Conservation (phyloP, 2,329 filamentous ascomycete genomes). For the Plenodomus biglobosus region DNA sequence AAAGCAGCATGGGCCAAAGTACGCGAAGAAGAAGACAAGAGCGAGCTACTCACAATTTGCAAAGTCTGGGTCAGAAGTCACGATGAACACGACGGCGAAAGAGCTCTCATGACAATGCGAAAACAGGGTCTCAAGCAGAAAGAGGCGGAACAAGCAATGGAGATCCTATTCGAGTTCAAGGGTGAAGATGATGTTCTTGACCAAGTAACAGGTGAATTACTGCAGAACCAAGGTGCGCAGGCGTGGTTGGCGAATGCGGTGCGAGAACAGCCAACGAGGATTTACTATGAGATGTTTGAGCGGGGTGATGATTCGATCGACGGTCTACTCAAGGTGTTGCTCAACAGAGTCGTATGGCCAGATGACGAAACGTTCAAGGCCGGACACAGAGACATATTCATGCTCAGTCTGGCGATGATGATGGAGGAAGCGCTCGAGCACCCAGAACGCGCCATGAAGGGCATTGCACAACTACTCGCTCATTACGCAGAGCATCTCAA, state of each 20-base stretch:
- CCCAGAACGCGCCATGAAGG: constrained; percentile 62
- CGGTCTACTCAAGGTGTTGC: constrained; percentile 46
- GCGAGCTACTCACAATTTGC: constrained; percentile 39
- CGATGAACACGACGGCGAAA: constrained; percentile 46
- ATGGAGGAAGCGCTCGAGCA: constrained; percentile 86
- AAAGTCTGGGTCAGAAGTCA: constrained; percentile 38
- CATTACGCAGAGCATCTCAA: constrained; percentile 58
- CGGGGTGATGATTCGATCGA: constrained; percentile 51
- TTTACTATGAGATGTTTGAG: constrained; percentile 49
- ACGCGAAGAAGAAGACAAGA: constrained; percentile 43
- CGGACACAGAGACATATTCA: constrained; percentile 62
- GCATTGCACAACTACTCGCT: constrained; percentile 60
- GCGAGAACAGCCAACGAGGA: constrained; percentile 43
- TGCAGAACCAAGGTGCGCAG: constrained; percentile 43
- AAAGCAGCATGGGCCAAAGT: constrained; percentile 47
- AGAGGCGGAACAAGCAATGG: constrained; percentile 45
- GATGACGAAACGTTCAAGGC: constrained; percentile 49
- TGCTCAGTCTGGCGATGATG: constrained; percentile 79
- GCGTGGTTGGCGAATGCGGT: constrained; percentile 45
- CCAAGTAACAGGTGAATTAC: constrained; percentile 43
- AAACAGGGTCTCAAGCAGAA: constrained; percentile 38
- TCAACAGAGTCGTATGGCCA: constrained; percentile 48
- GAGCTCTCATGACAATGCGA: constrained; percentile 37
- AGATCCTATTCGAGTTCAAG: constrained; percentile 47
- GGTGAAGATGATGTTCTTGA: constrained; percentile 48